Conservation (phyloP, 345 rosid species). For the Arabidopsis suecica region DNA sequence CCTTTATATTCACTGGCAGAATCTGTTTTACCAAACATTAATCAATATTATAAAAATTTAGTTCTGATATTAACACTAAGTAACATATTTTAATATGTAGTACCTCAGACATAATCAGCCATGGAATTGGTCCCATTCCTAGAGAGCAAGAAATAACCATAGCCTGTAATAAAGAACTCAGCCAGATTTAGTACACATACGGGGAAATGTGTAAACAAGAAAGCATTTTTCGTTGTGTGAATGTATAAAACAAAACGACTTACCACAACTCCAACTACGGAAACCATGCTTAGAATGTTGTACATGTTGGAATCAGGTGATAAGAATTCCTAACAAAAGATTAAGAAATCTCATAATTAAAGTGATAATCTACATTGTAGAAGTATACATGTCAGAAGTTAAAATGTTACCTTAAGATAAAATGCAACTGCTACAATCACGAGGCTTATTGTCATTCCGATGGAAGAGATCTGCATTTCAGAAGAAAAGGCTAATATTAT, state of each 20-base stretch:
- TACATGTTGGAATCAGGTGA: conserved; percentile 63
- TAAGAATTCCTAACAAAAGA: conserved; percentile 54
- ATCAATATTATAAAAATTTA: background rate
- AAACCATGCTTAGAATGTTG: conserved; percentile 66
- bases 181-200: background rate
- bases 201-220: background rate
- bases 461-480: conserved; percentile 69
- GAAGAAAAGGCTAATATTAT: background rate
- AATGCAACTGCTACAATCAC: conserved; percentile 73
- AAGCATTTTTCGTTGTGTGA: background rate
- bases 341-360: conserved; percentile 21
- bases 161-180: conserved; percentile 50
- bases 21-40: conserved; percentile 57
- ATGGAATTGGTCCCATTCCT: conserved; percentile 96
- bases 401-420: conserved; percentile 58
- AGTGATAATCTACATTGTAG: conserved; percentile 26
- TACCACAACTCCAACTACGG: conserved; percentile 95
- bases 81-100: background rate
- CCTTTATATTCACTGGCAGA: conserved; percentile 85
- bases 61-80: background rate
- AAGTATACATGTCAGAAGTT: background rate
- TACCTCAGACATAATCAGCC: conserved; percentile 99
- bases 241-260: conserved; percentile 32
- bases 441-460: conserved; percentile 78
- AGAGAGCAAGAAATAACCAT: conserved; percentile 79